Percentiles rank a stretch among this genome's conserved stretches.
Conservation (phyloP, 202 grass and related monocot species). For the Dendrocalamus latiflorus region DNA sequence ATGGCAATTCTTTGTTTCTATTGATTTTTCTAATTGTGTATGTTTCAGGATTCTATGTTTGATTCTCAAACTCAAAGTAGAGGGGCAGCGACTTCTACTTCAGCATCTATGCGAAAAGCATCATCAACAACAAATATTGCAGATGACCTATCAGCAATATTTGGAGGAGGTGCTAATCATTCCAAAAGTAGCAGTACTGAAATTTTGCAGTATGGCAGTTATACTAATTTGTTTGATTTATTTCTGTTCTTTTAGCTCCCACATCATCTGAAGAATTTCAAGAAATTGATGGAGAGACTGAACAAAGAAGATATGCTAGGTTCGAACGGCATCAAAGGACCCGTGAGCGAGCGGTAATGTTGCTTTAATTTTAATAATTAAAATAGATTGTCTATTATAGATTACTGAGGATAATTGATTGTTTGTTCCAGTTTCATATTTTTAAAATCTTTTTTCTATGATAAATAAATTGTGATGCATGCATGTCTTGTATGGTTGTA, state of each 20-base stretch:
- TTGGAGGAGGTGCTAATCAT: constrained; percentile 85
- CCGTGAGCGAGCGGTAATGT: constrained; percentile 72
- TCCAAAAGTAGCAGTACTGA: not conserved
- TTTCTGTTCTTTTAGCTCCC: constrained; percentile 52
- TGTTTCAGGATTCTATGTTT: constrained; percentile 71
- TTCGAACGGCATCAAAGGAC: constrained; percentile 72
- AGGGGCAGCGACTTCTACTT: constrained; percentile 42
- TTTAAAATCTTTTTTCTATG: not conserved
- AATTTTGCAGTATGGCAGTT: not conserved
- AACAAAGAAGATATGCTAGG: constrained; percentile 91
- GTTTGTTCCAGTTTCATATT: not conserved
- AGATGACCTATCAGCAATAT: constrained; percentile 86
- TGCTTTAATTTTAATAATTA: constrained; percentile 18
- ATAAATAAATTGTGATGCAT: constrained; percentile 14
- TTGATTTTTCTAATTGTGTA: constrained; percentile 24
- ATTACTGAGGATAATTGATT: constrained; percentile 5
- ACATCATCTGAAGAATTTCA: constrained; percentile 84
- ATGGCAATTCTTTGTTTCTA: not conserved
- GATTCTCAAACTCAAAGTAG: constrained; percentile 62
- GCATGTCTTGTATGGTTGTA: not conserved
- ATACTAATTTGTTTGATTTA: not conserved
- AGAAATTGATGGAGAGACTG: constrained; percentile 79
- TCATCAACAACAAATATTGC: constrained; percentile 78
- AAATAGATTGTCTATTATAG: not conserved
- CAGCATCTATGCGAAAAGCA: constrained; percentile 61